A percentile compares a stretch with the other conserved stretches of the same genome.
Conservation (phyloP, 2,329 filamentous ascomycete species). For the Thelonectria olida region DNA sequence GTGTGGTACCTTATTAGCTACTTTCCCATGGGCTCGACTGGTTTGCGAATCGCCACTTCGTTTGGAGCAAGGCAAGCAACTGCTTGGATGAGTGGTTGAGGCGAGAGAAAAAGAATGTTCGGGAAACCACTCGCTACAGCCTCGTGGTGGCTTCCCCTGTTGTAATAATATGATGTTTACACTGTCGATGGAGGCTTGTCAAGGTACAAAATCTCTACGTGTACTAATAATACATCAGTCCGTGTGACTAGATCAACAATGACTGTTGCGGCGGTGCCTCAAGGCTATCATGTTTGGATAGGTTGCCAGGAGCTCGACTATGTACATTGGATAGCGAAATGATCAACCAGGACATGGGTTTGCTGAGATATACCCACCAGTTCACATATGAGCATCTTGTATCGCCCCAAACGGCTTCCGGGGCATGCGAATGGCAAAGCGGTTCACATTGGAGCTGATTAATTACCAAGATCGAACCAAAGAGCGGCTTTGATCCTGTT, state of each 20-base stretch:
- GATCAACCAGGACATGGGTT: neutral
- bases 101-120: neutral
- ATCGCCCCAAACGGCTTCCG: no score
- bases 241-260: neutral
- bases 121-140: neutral
- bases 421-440: no score
- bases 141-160: neutral
- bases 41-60: constrained; percentile 84
- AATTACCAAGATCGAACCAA: no score
- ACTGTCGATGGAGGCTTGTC: neutral
- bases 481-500: no score
- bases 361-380: neutral
- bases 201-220: neutral
- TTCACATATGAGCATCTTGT: no score
- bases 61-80: constrained; percentile 87
- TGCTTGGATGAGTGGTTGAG: constrained; percentile 84
- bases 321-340: neutral
- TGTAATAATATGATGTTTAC: neutral
- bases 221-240: neutral
- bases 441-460: no score
- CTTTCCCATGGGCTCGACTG: constrained; percentile 94
- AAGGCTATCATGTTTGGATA: neutral
- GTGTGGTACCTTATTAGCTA: constrained; percentile 97
- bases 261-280: neutral
- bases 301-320: neutral